Evolutionary conservation across 495 filamentous ascomycete species (phyloP).

Genomic region (Aspergillus panamensis): DNA sequence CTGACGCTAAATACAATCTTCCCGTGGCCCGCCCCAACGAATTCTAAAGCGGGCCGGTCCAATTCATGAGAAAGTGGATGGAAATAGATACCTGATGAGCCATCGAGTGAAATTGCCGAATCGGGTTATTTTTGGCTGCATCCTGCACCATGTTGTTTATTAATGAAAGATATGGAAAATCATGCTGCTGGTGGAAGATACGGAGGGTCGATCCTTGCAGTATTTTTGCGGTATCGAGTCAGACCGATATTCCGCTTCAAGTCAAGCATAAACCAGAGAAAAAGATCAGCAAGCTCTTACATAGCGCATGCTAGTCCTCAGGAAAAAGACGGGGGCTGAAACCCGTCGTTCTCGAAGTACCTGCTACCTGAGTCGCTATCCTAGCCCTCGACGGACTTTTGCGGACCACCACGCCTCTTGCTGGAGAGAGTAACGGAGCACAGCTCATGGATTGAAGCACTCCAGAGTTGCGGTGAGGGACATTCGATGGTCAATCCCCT

Average conservation of each 20-base stretch:
- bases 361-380: conserved; percentile 9
- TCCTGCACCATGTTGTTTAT: conserved; percentile 10
- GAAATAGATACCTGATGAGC: neutral
- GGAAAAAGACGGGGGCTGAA: neutral
- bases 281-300: conserved; percentile 14
- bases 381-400: conserved; percentile 7
- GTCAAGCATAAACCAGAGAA: conserved; percentile 5
- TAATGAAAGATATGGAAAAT: conserved; percentile 10
- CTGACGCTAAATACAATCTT: conserved; percentile 20
- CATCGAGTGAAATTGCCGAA: conserved; percentile 11
- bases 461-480: conserved; percentile 22
- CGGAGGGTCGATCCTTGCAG: conserved; percentile 18
- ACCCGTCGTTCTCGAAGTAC: neutral
- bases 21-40: conserved; percentile 18
- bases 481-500: neutral
- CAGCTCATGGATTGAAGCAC: neutral
- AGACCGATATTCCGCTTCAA: conserved; percentile 8
- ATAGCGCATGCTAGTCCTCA: no score
- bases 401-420: neutral
- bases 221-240: conserved; percentile 11
- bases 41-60: conserved; percentile 14
- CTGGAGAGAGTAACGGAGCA: neutral
- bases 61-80: conserved; percentile 10
- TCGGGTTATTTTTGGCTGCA: conserved; percentile 17
- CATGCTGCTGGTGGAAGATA: conserved; percentile 11